A percentile compares a stretch with the other conserved stretches of the same genome.
Evolutionary conservation across 345 rosid genomes (phyloP).

Genomic region (Citrus sinensis): DVS_A1.0 CM039169.1:24027501-24028000

Average conservation of each 20-base stretch:
- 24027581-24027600: neutral
- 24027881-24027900: constrained; percentile 22
- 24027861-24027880: constrained; percentile 40
- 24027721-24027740: constrained; percentile 18
- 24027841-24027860: constrained; percentile 32
- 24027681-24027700: constrained; percentile 7
- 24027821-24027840: constrained; percentile 60
- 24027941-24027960: neutral
- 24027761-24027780: constrained; percentile 47
- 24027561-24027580: constrained; percentile 20
- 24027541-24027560: constrained; percentile 3
- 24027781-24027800: constrained; percentile 49
- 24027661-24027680: neutral
- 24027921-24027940: neutral
- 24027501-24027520: constrained; percentile 23
- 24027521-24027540: constrained; percentile 11
- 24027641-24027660: constrained; percentile 4
- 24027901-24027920: neutral
- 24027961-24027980: neutral
- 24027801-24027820: constrained; percentile 46
- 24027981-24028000: neutral
- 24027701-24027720: constrained; percentile 8
- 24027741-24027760: constrained; percentile 49
- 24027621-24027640: constrained; percentile 7
- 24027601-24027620: neutral